Evolutionary conservation across 2,329 filamentous ascomycete species (phyloP).

Genomic region (Alternaria sp.): DNA sequence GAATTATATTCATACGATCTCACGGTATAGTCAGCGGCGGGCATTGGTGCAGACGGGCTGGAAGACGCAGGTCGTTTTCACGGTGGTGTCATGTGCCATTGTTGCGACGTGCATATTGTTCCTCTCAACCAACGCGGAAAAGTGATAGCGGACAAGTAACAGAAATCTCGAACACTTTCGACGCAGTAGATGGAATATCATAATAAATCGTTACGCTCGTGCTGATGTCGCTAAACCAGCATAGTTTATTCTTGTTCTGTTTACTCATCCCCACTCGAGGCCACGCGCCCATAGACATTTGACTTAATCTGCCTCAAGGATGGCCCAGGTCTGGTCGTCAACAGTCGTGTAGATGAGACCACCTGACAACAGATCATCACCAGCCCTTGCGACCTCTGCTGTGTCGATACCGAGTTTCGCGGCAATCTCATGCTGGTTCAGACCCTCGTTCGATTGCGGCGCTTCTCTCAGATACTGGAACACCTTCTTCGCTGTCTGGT

Average conservation of each 20-base stretch:
- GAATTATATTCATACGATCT: conserved; percentile 86
- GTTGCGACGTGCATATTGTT: conserved; percentile 53
- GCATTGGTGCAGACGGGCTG: conserved; percentile 93
- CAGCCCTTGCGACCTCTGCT: conserved; percentile 76
- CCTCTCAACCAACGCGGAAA: conserved; percentile 51
- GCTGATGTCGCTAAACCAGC: not conserved
- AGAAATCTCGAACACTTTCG: conserved; percentile 5
- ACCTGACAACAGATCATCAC: conserved; percentile 77
- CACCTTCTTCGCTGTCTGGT: conserved; percentile 72
- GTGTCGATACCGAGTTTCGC: conserved; percentile 69
- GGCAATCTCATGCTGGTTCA: conserved; percentile 82
- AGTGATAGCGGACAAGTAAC: conserved; percentile 29
- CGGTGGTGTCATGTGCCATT: conserved; percentile 51
- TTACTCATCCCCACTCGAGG: not conserved
- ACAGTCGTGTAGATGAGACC: conserved; percentile 89
- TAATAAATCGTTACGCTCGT: conserved; percentile 6
- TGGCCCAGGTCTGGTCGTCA: conserved; percentile 90
- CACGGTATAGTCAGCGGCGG: conserved; percentile 77
- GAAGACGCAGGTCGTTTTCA: conserved; percentile 82
- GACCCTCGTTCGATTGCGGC: conserved; percentile 79
- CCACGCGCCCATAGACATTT: not conserved
- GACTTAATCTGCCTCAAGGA: conserved; percentile 68
- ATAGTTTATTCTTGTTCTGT: not conserved
- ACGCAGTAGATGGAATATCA: not conserved
- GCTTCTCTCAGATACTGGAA: conserved; percentile 73